Evolutionary conservation across 257 asterid genomes (phyloP), one percentile per base, ranked within the genome.

Genomic region (Schizonepeta tenuifolia): DNA sequence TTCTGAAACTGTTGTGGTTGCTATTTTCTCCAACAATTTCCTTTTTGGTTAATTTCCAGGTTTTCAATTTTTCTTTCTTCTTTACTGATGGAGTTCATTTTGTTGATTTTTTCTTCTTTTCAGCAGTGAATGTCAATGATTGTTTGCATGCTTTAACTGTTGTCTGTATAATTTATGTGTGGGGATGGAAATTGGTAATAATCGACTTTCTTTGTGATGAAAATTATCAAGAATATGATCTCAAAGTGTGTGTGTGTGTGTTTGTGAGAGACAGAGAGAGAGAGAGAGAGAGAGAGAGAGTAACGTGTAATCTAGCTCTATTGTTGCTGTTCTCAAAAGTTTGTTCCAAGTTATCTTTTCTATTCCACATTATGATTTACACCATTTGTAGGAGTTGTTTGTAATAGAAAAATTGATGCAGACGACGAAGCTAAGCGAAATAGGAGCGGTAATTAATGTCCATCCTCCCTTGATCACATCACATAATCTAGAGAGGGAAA

Each of bases 231-330:
- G 68, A 31, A 7, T 31, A 13, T 31, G 22, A 31, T 31, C 43
- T 21, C 36, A 4, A 4, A 4, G n/a, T n/a, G n/a, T n/a, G n/a
- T n/a, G n/a, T n/a, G n/a, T n/a, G n/a, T n/a, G n/a, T n/a, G n/a
- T n/a, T n/a, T n/a, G n/a, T n/a, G n/a, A n/a, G 5, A 28, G 36
- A 31, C 7, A 31, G 36, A 31, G 35, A 31, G 6, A 31, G 35
- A 31, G 35, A 31, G 36, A 31, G 36, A 31, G 36, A 28, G 33
- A 28, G 33, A 5, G 22, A 35, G 65, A 69, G 36, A 54, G 40
- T 53, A 14, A 68, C 36, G 44, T 31, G 58, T 33, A 51, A 68
- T 31, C 50, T 51, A 53, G 26, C 64, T 68, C 49, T 53, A 26
- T 17, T 33, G 9, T 67, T 67, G 56, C 46, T 2, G 12, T 18